A percentile compares a stretch with the other conserved stretches of the same genome.
Evolutionary conservation across 1,139 yeast genomes (phyloP).

Genomic region (Kurtzmaniella quercitrusa): DNA sequence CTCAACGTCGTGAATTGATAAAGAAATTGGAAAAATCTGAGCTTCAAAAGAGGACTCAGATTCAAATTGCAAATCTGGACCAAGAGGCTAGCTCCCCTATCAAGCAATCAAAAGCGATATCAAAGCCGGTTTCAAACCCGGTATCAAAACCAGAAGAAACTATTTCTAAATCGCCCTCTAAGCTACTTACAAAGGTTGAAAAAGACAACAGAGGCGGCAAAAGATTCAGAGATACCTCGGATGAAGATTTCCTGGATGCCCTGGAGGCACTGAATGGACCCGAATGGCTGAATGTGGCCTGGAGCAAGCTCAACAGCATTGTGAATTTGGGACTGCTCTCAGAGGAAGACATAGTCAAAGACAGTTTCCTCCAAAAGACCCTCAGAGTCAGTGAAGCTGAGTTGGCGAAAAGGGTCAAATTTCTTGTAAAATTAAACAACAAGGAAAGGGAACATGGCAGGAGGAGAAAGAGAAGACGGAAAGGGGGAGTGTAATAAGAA

Average conservation of each 20-base stretch:
- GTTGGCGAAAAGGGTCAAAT: constrained; percentile 20
- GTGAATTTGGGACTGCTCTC: constrained; percentile 15
- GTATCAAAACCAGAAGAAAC: too few species aligned
- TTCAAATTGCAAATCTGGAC: background rate
- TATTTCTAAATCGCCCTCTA: background rate
- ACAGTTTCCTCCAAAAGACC: constrained; percentile 15
- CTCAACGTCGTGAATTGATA: constrained; percentile 12
- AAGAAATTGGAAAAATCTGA: constrained; percentile 5
- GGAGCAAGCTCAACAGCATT: constrained; percentile 22
- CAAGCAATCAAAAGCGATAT: background rate
- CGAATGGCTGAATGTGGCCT: constrained; percentile 8
- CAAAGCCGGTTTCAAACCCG: too few species aligned
- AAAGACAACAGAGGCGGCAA: background rate
- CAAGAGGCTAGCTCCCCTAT: too few species aligned
- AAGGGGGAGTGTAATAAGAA: constrained; percentile 1
- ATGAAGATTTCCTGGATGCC: background rate
- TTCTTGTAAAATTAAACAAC: constrained; percentile 15
- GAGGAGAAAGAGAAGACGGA: constrained; percentile 1
- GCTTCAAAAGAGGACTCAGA: background rate
- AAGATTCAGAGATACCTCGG: background rate
- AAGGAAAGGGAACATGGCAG: constrained; percentile 4
- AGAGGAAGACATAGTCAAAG: constrained; percentile 20
- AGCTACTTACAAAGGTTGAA: background rate
- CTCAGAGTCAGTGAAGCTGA: constrained; percentile 17
- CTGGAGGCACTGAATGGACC: background rate